These are phyloP conservation scores for Tuber melanosporum DNA, from an alignment of 495 filamentous ascomycete genomes.

Conservation along the genomic window DNA sequence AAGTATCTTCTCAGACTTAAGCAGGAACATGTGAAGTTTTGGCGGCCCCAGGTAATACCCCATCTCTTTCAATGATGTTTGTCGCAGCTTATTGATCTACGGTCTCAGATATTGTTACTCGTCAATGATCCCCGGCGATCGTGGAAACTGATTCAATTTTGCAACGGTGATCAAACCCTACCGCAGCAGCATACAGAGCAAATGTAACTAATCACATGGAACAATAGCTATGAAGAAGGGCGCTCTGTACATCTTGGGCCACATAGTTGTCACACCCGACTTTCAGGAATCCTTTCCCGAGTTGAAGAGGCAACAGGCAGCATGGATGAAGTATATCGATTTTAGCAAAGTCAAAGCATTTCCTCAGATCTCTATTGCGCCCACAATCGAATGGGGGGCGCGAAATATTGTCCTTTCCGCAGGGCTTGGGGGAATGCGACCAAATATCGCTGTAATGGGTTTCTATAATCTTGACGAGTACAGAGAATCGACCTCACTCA, in stretches of 20 bases:
- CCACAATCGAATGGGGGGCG: conserved; percentile 76
- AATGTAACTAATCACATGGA: neutral
- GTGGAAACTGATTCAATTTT: conserved; percentile 79
- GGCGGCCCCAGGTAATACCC: conserved; percentile 58
- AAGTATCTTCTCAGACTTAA: conserved; percentile 77
- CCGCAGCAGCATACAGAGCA: neutral
- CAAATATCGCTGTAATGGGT: conserved; percentile 74
- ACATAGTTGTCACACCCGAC: conserved; percentile 79
- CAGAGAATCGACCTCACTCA: conserved; percentile 51
- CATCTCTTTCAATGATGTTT: neutral
- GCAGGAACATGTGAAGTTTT: conserved; percentile 88
- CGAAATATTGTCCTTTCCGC: conserved; percentile 75
- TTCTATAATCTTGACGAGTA: conserved; percentile 71
- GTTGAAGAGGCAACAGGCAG: conserved; percentile 68
- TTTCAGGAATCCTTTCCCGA: conserved; percentile 72
- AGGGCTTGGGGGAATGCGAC: conserved; percentile 82
- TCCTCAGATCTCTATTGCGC: conserved; percentile 75
- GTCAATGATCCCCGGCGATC: conserved; percentile 73
- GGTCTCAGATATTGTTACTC: conserved; percentile 64
- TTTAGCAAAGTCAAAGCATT: conserved; percentile 86
- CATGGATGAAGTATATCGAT: conserved; percentile 81
- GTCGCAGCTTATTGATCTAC: conserved; percentile 8
- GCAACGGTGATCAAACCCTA: conserved; percentile 53
- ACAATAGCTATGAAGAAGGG: conserved; percentile 67
- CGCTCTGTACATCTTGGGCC: conserved; percentile 73